Evolutionary conservation across 257 asterid species (phyloP).

Genomic region (Nicotiana knightiana): DNA sequence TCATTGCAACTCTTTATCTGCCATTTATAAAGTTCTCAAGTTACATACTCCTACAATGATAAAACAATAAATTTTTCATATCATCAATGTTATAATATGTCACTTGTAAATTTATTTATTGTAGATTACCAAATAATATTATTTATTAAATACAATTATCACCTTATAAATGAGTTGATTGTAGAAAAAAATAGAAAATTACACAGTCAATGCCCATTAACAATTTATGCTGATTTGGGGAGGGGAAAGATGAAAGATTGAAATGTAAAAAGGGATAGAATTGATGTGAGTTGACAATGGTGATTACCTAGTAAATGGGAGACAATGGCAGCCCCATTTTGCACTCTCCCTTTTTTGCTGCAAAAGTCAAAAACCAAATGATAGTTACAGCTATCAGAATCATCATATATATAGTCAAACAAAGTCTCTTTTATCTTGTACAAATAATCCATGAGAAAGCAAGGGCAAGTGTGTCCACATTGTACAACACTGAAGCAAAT

Average conservation of each 20-base stretch:
- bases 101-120: too few species aligned
- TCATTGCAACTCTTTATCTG: not conserved
- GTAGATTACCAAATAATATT: too few species aligned
- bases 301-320: constrained; percentile 29
- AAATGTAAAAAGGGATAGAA: not conserved
- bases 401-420: not conserved
- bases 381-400: constrained; percentile 8
- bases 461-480: not conserved
- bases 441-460: not conserved
- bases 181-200: too few species aligned
- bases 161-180: too few species aligned
- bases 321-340: constrained; percentile 32
- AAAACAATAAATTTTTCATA: too few species aligned
- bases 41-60: too few species aligned
- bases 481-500: not conserved
- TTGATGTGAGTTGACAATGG: constrained; percentile 12
- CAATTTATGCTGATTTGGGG: not conserved
- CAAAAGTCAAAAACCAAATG: constrained; percentile 34
- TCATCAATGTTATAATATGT: too few species aligned
- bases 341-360: constrained; percentile 20
- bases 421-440: not conserved
- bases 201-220: not conserved
- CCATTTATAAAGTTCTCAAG: too few species aligned
- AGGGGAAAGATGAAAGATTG: not conserved
- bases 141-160: too few species aligned